Percentiles rank a stretch among this genome's conserved stretches.
Evolutionary conservation across 164 flowering plant genomes (phyloP).

Genomic region (Tinospora cordifolia): DNA sequence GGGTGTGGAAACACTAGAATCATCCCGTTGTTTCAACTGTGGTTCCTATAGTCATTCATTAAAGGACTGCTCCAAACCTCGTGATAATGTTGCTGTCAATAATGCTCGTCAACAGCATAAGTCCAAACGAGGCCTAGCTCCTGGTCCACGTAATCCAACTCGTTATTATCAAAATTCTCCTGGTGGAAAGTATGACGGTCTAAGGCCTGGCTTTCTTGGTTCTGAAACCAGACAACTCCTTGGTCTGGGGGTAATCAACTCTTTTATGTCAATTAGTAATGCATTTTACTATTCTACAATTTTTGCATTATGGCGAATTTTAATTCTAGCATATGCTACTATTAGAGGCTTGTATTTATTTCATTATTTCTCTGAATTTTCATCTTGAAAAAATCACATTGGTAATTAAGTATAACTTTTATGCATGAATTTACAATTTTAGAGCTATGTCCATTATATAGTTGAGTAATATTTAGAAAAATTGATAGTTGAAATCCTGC

Average conservation of each 20-base stretch:
- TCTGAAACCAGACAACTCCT: constrained; percentile 65
- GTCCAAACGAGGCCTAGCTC: constrained; percentile 41
- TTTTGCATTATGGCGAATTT: not conserved
- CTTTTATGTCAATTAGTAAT: not conserved
- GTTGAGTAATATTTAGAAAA: not conserved
- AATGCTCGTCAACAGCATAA: constrained; percentile 71
- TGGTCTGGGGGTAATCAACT: constrained; percentile 69
- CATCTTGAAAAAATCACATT: no score
- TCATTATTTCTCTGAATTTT: no score
- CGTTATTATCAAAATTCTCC: constrained; percentile 79
- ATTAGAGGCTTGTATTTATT: not conserved
- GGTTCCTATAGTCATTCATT: constrained; percentile 85
- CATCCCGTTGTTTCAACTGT: constrained; percentile 90
- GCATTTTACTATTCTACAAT: not conserved
- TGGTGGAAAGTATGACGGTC: constrained; percentile 84
- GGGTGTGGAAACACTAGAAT: constrained; percentile 44
- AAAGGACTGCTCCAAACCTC: constrained; percentile 89
- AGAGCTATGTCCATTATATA: not conserved
- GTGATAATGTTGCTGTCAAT: constrained; percentile 73
- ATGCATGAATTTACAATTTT: no score
- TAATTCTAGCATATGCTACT: not conserved
- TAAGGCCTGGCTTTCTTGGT: constrained; percentile 74
- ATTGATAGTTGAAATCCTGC: not conserved
- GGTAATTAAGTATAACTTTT: no score
- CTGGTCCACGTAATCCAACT: constrained; percentile 43